Evolutionary conservation across 345 rosid species (phyloP).

Genomic region (Bruguiera sexangula): DNA sequence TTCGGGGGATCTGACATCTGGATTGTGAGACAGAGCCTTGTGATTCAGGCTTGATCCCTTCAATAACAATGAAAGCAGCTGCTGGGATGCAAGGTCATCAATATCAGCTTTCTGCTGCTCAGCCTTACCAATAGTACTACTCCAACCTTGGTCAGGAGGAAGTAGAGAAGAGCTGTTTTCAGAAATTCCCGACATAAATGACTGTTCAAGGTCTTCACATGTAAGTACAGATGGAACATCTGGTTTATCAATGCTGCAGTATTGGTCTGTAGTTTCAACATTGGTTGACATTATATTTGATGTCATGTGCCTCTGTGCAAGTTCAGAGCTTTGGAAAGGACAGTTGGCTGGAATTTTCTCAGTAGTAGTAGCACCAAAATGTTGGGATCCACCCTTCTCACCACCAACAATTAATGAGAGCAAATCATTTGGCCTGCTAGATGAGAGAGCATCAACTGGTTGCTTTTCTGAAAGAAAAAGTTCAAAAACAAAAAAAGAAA

Average conservation of each 20-base stretch:
- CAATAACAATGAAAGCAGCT: constrained; percentile 81
- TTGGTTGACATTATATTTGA: constrained; percentile 17
- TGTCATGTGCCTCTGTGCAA: constrained; percentile 24
- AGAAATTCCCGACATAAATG: constrained; percentile 68
- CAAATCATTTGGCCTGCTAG: constrained; percentile 52
- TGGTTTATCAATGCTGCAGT: constrained; percentile 26
- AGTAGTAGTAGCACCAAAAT: constrained; percentile 36
- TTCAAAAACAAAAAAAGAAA: neutral
- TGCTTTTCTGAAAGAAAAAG: constrained; percentile 56
- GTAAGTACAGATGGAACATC: constrained; percentile 73
- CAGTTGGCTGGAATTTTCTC: constrained; percentile 26
- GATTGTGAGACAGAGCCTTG: constrained; percentile 19
- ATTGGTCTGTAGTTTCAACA: constrained; percentile 32
- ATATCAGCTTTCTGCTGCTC: constrained; percentile 43
- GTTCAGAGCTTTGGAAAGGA: constrained; percentile 41
- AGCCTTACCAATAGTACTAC: constrained; percentile 31
- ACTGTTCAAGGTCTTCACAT: constrained; percentile 97
- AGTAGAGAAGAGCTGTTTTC: constrained; percentile 40
- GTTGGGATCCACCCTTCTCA: constrained; percentile 48
- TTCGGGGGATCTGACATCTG: constrained; percentile 31
- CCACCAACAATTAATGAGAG: constrained; percentile 75
- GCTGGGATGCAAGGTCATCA: constrained; percentile 73
- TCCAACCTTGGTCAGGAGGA: constrained; percentile 34
- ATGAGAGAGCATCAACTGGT: constrained; percentile 40
- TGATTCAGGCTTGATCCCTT: constrained; percentile 42